These are phyloP conservation scores for Babesia caballi DNA, from an alignment of 169 alveolate species.

Conservation along the genomic window DNA sequence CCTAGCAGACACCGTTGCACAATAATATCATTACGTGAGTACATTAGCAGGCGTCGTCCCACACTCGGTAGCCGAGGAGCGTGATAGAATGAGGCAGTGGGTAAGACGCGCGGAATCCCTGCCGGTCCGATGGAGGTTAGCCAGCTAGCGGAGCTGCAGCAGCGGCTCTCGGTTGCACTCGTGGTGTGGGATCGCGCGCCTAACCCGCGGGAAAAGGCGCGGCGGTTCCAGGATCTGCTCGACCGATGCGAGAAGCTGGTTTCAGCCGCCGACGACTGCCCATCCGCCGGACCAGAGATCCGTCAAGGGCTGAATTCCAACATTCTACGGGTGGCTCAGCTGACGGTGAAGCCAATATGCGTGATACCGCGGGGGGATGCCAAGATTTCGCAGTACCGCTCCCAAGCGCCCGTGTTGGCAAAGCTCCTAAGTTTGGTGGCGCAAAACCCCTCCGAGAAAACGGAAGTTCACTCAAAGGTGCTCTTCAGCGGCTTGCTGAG, in stretches of 20 bases:
- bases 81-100: too few species aligned
- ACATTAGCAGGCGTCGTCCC: too few species aligned
- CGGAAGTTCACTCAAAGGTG: neutral
- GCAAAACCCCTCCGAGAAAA: neutral
- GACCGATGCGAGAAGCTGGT: neutral
- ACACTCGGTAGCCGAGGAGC: too few species aligned
- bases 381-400: neutral
- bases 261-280: neutral
- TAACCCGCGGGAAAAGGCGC: neutral
- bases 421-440: neutral
- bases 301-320: neutral
- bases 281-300: neutral
- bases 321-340: neutral
- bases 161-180: neutral
- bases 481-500: neutral
- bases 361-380: neutral
- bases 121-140: neutral
- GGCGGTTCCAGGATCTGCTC: neutral
- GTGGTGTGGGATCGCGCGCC: neutral
- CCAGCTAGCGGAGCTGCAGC: neutral
- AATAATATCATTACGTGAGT: too few species aligned
- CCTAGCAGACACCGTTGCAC: too few species aligned
- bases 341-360: neutral
- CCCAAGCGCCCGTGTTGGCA: neutral
- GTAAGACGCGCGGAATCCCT: too few species aligned